Percentiles rank a stretch among this genome's conserved stretches.
Conservation (phyloP, 345 rosid species). For the Anastatica hierochuntica region DNA sequence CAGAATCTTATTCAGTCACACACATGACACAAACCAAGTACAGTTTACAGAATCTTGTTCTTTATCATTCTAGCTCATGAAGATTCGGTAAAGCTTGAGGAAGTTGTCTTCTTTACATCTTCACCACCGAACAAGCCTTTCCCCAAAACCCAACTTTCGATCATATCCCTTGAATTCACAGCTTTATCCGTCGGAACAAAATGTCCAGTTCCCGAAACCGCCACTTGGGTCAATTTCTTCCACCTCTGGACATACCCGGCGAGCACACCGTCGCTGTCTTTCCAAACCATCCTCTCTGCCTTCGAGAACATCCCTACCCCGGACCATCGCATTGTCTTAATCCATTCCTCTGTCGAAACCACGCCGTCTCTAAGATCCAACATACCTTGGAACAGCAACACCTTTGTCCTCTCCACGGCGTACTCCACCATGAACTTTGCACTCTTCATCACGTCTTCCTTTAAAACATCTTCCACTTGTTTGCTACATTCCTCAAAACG, state of each 20-base stretch:
- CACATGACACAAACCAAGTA: too few species aligned
- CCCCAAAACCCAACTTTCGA: slow-evolving; percentile 60
- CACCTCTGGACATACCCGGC: slow-evolving; percentile 72
- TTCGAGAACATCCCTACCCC: slow-evolving; percentile 32
- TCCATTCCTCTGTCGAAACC: slow-evolving; percentile 68
- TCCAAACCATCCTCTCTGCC: slow-evolving; percentile 60
- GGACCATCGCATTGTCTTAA: slow-evolving; percentile 61
- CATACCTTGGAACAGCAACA: slow-evolving; percentile 62
- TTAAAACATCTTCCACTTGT: slow-evolving; percentile 29
- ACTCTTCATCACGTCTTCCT: slow-evolving; percentile 64
- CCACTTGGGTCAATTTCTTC: slow-evolving; percentile 41
- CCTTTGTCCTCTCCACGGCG: slow-evolving; percentile 37
- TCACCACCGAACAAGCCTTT: slow-evolving; percentile 33
- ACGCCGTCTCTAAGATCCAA: slow-evolving; percentile 56
- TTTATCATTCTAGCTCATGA: too few species aligned
- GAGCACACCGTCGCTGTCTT: slow-evolving; percentile 36
- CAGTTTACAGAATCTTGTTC: too few species aligned
- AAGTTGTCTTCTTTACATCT: not conserved
- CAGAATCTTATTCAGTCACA: too few species aligned
- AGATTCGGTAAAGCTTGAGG: not conserved
- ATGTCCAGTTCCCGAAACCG: slow-evolving; percentile 62
- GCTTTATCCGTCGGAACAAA: slow-evolving; percentile 56
- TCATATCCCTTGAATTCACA: slow-evolving; percentile 55
- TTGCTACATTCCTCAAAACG: slow-evolving; percentile 44
- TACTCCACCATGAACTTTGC: slow-evolving; percentile 59